Percentiles rank a stretch among this genome's conserved stretches.
These are phyloP conservation scores for Gracilaria gracilis DNA, from an alignment of 23 red algal species.

Conservation along the genomic window DNA sequence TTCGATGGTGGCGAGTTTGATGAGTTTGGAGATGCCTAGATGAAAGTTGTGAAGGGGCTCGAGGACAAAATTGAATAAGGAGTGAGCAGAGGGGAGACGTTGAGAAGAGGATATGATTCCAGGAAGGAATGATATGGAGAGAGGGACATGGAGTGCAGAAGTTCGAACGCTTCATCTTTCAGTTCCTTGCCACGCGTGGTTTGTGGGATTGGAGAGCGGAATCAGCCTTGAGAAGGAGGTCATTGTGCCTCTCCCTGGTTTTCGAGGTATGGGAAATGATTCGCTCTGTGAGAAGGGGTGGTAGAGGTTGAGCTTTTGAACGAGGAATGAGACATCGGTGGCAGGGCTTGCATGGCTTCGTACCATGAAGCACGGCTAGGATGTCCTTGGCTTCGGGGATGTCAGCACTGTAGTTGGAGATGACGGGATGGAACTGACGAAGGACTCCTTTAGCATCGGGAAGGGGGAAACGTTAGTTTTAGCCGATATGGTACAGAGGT, in stretches of 20 bases:
- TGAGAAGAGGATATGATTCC: not conserved
- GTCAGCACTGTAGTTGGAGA: not conserved
- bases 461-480: not conserved
- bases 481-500: not conserved
- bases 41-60: constrained; percentile 13
- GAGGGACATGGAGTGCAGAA: not conserved
- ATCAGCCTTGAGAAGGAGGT: not conserved
- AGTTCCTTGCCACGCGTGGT: not conserved
- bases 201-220: not conserved
- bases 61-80: constrained; percentile 52
- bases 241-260: not conserved
- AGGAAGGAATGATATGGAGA: not conserved
- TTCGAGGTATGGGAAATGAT: not conserved
- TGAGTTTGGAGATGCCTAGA: constrained; percentile 11
- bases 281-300: not conserved
- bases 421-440: constrained; percentile 2
- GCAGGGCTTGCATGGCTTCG: not conserved
- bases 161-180: not conserved
- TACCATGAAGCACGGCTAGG: not conserved
- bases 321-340: not conserved
- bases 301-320: not conserved
- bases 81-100: constrained; percentile 7
- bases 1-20: constrained; percentile 33
- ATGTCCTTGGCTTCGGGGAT: constrained; percentile 10
- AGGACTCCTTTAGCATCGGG: not conserved